Evolutionary conservation across 345 rosid species (phyloP).

Genomic region (Aethionema arabicum): DNA sequence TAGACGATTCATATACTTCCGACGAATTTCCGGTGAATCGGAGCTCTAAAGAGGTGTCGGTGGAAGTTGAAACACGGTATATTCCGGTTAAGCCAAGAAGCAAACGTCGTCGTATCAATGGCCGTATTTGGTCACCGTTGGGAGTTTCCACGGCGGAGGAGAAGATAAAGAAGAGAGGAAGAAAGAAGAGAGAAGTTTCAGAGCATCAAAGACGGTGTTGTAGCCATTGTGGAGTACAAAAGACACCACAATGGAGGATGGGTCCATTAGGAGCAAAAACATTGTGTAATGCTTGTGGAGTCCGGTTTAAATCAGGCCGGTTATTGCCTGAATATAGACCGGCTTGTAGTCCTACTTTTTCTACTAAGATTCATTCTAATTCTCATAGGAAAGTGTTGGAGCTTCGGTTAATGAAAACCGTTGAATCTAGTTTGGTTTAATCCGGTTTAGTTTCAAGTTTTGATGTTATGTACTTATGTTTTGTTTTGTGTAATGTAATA

Average conservation of each 20-base stretch:
- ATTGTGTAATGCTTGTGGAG: conserved; percentile 91
- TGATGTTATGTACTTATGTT: conserved; percentile 22
- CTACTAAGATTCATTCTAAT: conserved; percentile 74
- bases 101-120: conserved; percentile 64
- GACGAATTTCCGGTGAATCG: conserved; percentile 34
- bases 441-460: conserved; percentile 37
- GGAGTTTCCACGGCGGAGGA: conserved; percentile 26
- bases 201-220: conserved; percentile 54
- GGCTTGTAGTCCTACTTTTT: conserved; percentile 88
- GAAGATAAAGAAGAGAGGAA: conserved; percentile 38
- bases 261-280: conserved; percentile 92
- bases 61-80: conserved; percentile 26
- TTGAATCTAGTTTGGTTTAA: conserved; percentile 33
- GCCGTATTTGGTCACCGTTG: conserved; percentile 51
- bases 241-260: conserved; percentile 94
- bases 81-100: conserved; percentile 76
- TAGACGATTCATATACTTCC: conserved; percentile 62
- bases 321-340: conserved; percentile 88
- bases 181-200: conserved; percentile 28
- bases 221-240: conserved; percentile 89
- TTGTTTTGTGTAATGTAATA: conserved; percentile 4
- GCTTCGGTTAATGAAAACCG: conserved; percentile 64
- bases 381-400: conserved; percentile 88
- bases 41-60: not conserved
- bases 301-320: conserved; percentile 88